These are phyloP conservation scores for Eucalyptus pauciflora DNA, from an alignment of 345 rosid genomes.

Conservation along the genomic window DNA sequence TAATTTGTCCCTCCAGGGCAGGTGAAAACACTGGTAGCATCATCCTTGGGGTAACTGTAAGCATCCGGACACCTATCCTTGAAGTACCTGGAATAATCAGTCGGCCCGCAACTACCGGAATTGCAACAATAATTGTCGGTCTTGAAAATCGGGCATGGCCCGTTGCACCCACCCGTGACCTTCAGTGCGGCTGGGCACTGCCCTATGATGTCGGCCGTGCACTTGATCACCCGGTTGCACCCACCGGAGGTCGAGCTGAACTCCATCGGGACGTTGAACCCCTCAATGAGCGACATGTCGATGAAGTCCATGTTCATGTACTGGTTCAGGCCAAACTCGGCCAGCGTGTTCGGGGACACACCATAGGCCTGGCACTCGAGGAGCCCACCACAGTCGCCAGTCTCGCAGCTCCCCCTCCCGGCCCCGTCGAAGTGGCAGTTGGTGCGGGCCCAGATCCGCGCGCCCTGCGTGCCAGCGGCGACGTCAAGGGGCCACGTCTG, in stretches of 20 bases:
- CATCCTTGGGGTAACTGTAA: conserved; percentile 21
- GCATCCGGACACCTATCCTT: conserved; percentile 7
- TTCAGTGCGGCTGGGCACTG: conserved; percentile 3
- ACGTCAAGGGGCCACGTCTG: conserved; percentile 8
- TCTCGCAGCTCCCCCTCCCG: conserved; percentile 9
- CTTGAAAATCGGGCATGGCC: conserved; percentile 9
- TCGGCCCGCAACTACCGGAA: conserved; percentile 1
- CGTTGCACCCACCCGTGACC: conserved; percentile 11
- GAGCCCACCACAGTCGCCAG: conserved; percentile 7
- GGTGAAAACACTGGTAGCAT: conserved; percentile 7
- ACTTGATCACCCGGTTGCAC: conserved; percentile 1
- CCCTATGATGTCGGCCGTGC: neutral
- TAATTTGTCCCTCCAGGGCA: conserved; percentile 19
- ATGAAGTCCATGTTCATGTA: conserved; percentile 7
- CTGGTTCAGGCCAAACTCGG: conserved; percentile 15
- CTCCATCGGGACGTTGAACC: conserved; percentile 21
- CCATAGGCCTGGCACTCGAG: conserved; percentile 7
- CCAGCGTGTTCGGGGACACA: conserved; percentile 5
- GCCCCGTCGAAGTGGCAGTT: conserved; percentile 9
- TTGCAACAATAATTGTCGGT: conserved; percentile 5
- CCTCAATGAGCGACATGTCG: conserved; percentile 15
- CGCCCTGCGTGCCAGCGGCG: neutral
- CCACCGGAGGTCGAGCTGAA: conserved; percentile 3
- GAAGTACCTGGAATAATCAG: conserved; percentile 3
- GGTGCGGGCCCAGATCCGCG: conserved; percentile 14